Percentiles rank a stretch among this genome's conserved stretches.
Evolutionary conservation across 257 asterid genomes (phyloP).

Genomic region (Forsythia suspensa): DNA sequence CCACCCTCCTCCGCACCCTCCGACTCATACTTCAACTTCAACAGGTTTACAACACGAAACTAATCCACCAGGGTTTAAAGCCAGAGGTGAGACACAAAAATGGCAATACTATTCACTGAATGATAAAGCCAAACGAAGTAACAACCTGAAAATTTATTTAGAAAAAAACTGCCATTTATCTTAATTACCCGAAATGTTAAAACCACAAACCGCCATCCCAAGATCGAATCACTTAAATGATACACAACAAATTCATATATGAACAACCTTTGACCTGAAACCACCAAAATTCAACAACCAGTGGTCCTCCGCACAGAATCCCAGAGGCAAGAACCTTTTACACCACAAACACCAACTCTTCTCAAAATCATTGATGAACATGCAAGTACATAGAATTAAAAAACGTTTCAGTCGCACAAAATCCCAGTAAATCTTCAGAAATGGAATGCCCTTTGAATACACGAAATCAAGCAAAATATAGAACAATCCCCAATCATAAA

Average conservation of each 20-base stretch:
- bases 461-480: slow-evolving; percentile 16
- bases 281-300: slow-evolving; percentile 20
- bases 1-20: slow-evolving; percentile 62
- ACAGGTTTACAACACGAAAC: slow-evolving; percentile 11
- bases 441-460: slow-evolving; percentile 17
- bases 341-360: not conserved
- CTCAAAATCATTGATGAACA: slow-evolving; percentile 1
- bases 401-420: slow-evolving; percentile 14
- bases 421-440: slow-evolving; percentile 12
- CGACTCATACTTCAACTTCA: slow-evolving; percentile 52
- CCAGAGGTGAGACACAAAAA: slow-evolving; percentile 10
- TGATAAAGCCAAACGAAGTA: slow-evolving; percentile 19
- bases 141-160: slow-evolving; percentile 11
- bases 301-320: not conserved
- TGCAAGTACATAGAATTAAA: slow-evolving; percentile 8
- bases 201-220: not conserved
- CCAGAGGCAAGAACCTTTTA: not conserved
- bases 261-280: slow-evolving; percentile 17
- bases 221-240: slow-evolving; percentile 13
- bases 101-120: slow-evolving; percentile 10
- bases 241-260: slow-evolving; percentile 15
- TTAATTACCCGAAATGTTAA: slow-evolving; percentile 4
- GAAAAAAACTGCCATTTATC: slow-evolving; percentile 18
- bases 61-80: slow-evolving; percentile 6
- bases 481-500: slow-evolving; percentile 34